Conservation (phyloP, 1,139 yeast species). For the Nakaseomyces nivariensis region DNA sequence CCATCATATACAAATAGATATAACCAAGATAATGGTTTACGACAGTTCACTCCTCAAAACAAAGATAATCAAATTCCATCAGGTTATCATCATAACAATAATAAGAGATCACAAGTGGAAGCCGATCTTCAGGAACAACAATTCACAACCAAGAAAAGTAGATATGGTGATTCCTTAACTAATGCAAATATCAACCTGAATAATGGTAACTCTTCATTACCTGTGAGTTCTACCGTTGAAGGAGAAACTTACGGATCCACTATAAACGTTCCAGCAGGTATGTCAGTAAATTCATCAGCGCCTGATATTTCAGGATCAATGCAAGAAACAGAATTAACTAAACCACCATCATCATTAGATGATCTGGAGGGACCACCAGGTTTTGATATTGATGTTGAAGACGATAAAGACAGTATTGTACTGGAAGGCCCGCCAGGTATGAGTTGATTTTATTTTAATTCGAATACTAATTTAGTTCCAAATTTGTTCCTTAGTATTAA, state of each 20-base stretch:
- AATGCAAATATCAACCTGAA: not conserved
- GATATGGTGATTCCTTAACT: not conserved
- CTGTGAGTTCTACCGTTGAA: not conserved
- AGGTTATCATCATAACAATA: not conserved
- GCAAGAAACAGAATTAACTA: not conserved
- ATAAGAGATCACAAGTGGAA: not conserved
- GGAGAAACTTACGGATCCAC: conserved; percentile 7
- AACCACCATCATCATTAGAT: conserved; percentile 7
- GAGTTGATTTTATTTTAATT: not conserved
- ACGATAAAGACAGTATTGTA: not conserved
- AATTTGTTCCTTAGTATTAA: too few relatives aligned
- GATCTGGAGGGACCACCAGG: conserved; percentile 5
- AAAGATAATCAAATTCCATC: not conserved
- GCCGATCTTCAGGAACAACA: not conserved
- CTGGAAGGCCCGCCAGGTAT: not conserved
- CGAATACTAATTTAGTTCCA: not conserved
- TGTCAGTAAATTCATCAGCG: not conserved
- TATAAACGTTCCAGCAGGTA: conserved; percentile 7
- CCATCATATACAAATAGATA: not conserved
- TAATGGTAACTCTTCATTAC: not conserved
- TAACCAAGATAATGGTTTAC: not conserved
- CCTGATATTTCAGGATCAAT: not conserved
- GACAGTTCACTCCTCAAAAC: too few relatives aligned
- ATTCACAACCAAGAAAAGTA: not conserved
- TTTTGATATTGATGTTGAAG: not conserved